Base-by-base conservation (phyloP, 139 green algal species). In the Closterium sp. region DNA sequence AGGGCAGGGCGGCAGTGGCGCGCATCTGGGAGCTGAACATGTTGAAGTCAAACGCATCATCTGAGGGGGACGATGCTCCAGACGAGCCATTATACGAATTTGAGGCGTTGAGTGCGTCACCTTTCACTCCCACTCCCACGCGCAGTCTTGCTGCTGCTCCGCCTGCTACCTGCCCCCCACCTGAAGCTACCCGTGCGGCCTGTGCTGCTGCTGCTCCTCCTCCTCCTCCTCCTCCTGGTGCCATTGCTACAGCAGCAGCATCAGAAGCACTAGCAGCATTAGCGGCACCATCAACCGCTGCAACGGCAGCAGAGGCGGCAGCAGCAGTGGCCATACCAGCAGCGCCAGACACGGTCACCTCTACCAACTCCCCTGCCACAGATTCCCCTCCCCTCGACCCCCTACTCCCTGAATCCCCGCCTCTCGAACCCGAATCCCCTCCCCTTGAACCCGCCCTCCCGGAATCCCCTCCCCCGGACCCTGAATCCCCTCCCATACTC, bases 381-480 rank as follows among this genome's bases (percentile, higher is more conserved):
- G 50, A 89, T 6, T 92, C 91, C 45, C 62, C 88, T 38, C 42
- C 85, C 50, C 29, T 42, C 30, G 79, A 85, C 13, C n/a, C 62
- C 91, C 70, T 30, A 31, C 70, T 91, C 50, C 45, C 34, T 87
- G n/a, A 94, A 79, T 79, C 62, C 5, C 62, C 62, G 24, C 62
- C 62, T 27, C 38, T 50, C 38, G 4, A 50, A 11, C 62, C 62
- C 19, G 62, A 79, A 22, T 79, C n/a, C 88, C 28, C 88, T 85
- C 88, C 29, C 30, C 29, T 42, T 50, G 79, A 85, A n/a, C n/a
- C 62, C 91, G 29, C 28, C 19, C 70, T 91, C 50, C 45, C 34
- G 11, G n/a, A 94, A 79, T 79, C 62, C 19, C 62, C 62, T 79
- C 62, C 62, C 17, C 5, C 6, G 11, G 38, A 50, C 38, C 62